These are phyloP conservation scores for Saccharomycopsis sp. DNA, from an alignment of 805 yeast species.

Conservation along the genomic window DNA sequence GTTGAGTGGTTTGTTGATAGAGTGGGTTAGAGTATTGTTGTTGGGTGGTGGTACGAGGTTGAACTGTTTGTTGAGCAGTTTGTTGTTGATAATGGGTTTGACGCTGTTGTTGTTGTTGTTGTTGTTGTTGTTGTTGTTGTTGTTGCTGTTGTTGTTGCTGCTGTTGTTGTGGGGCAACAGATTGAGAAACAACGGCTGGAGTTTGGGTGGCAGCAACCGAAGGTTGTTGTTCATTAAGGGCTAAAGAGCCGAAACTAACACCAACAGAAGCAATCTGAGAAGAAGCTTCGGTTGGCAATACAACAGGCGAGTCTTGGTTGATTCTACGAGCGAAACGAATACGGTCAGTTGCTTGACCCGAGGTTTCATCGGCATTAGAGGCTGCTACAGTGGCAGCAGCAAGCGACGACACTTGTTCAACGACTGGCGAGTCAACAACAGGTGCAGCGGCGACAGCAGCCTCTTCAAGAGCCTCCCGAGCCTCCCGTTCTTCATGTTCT, in stretches of 20 bases:
- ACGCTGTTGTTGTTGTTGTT: constrained; percentile 17
- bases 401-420: neutral
- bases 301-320: constrained; percentile 39
- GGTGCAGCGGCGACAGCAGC: constrained; percentile 2
- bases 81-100: constrained; percentile 9
- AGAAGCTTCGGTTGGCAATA: constrained; percentile 45
- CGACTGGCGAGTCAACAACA: neutral
- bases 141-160: constrained; percentile 16
- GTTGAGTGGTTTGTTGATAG: constrained; percentile 8
- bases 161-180: constrained; percentile 15
- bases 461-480: constrained; percentile 1
- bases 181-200: constrained; percentile 6
- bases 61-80: constrained; percentile 19
- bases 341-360: constrained; percentile 9
- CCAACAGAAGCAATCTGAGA: constrained; percentile 37
- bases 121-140: constrained; percentile 18
- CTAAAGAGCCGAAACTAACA: constrained; percentile 57
- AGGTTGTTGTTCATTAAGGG: constrained; percentile 34
- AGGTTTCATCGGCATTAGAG: constrained; percentile 14
- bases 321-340: constrained; percentile 29
- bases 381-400: constrained; percentile 8
- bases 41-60: constrained; percentile 23
- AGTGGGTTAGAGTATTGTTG: constrained; percentile 21
- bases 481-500: neutral
- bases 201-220: constrained; percentile 23